Evolutionary conservation across 139 green algal species (phyloP).

Genomic region (Marvania coccoides): DNA sequence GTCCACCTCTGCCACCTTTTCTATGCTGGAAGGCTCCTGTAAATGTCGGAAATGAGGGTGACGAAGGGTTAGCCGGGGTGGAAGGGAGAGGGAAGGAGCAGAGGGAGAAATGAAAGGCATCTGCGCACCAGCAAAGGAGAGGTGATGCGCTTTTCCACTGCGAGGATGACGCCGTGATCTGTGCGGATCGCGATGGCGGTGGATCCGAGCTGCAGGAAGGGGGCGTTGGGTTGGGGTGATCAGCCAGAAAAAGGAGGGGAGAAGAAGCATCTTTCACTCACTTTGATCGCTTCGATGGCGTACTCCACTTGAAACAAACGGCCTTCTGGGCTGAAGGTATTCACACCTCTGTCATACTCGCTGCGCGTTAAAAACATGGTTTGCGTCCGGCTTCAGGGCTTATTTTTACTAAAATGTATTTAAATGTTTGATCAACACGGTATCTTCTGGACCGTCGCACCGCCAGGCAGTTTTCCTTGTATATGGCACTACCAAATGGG

Average conservation of each 20-base stretch:
- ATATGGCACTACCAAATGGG: too few relatives aligned
- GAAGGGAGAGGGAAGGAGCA: neutral
- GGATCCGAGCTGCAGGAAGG: constrained; percentile 76
- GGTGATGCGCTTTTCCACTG: constrained; percentile 96
- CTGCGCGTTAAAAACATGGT: constrained; percentile 67
- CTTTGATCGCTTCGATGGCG: constrained; percentile 98
- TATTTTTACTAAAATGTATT: neutral
- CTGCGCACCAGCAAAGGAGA: constrained; percentile 88
- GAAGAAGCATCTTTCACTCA: constrained; percentile 14
- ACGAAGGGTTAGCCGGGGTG: neutral
- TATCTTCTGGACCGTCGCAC: too few relatives aligned
- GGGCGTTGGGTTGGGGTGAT: neutral
- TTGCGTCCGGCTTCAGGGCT: too few relatives aligned
- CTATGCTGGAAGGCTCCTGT: constrained; percentile 86
- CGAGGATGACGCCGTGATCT: constrained; percentile 86
- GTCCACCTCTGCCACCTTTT: constrained; percentile 97
- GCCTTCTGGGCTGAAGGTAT: constrained; percentile 86
- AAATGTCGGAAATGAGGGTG: neutral
- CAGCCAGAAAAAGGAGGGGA: neutral
- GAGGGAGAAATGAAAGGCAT: too few relatives aligned
- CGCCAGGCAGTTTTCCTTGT: too few relatives aligned
- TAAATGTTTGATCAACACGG: too few relatives aligned
- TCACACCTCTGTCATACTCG: constrained; percentile 98
- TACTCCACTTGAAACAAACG: constrained; percentile 99
- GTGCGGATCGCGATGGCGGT: constrained; percentile 94